Evolutionary conservation across 2,329 filamentous ascomycete species (phyloP).

Genomic region (Fusarium subglutinans): DNA sequence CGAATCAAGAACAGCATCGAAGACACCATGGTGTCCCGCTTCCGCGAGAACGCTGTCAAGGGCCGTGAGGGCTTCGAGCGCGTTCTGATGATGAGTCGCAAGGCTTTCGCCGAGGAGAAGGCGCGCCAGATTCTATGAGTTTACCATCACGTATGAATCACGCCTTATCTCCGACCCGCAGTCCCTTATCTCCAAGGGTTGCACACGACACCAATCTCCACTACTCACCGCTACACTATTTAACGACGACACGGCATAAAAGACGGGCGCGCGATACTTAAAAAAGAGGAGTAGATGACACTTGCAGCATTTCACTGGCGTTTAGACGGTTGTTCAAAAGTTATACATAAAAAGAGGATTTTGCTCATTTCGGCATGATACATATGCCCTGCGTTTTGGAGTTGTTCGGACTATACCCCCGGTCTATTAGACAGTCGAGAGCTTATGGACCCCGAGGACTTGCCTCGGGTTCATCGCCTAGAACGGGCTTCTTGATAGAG

Average conservation of each 20-base stretch:
- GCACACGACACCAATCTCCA: conserved; percentile 38
- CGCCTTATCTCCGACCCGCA: conserved; percentile 6
- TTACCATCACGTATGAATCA: background rate
- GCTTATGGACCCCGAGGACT: conserved; percentile 31
- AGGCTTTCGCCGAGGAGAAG: conserved; percentile 90
- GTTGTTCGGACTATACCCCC: conserved; percentile 45
- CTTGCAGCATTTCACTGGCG: conserved; percentile 42
- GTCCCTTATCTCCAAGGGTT: conserved; percentile 10
- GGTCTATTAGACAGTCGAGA: conserved; percentile 45
- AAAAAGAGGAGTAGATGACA: conserved; percentile 21
- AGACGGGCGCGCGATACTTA: conserved; percentile 28
- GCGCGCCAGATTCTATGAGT: conserved; percentile 57
- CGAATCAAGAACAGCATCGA: conserved; percentile 97
- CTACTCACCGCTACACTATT: conserved; percentile 34
- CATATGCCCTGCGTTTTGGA: conserved; percentile 32
- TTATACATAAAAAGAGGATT: conserved; percentile 24
- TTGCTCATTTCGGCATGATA: conserved; percentile 3
- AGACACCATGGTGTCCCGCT: conserved; percentile 86
- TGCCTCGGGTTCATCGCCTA: conserved; percentile 37
- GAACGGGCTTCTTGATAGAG: conserved; percentile 44
- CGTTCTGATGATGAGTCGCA: conserved; percentile 90
- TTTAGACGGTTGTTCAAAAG: conserved; percentile 36
- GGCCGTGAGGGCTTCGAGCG: conserved; percentile 95
- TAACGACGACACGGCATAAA: conserved; percentile 41
- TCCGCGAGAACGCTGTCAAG: conserved; percentile 89